Evolutionary conservation across 805 yeast species (phyloP), one percentile per base, ranked within the genome.

Genomic region (Yamadazyma sp.): DNA sequence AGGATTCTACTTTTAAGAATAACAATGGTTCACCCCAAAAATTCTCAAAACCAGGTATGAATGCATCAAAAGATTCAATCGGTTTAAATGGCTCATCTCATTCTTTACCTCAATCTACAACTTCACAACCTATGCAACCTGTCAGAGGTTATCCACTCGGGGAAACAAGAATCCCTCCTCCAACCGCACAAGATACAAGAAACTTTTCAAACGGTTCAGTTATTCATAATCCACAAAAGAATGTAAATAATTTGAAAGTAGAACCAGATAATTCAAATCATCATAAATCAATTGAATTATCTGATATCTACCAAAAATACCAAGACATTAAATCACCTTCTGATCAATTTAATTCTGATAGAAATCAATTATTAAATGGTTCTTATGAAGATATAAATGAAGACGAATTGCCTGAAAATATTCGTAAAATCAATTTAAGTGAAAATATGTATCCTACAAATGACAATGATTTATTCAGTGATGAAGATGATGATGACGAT

Each of bases 231-330:
- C 44, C 42, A 13, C 12, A 22, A n/a, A 36, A 15, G 13, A 40
- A 40, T 15, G 38, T 30, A 11, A 36, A 34, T n/a, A 27, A 44
- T 18, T 36, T 44, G 27, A 25, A 13, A 7, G 36, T 44, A 15
- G 37, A 41, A 12, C 28, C 23, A 8, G 27, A 7, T 17, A 8
- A 27, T 12, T 15, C 30, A 14, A 50, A 52, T 19, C 49, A 48
- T 27, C 69, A 62, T 45, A 49, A 49, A 31, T 62, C 68, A 1
- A 53, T 65, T n/a, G 68, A 63, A 46, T 52, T 67, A 38, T 62
- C 60, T 1, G 72, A 67, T 33, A 67, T 67, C 18, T 67, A 67
- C 44, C 70, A 65, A 27, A 67, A 67, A 39, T 67, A 67, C 44
- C 55, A 62, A 11, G 59, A 53, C 4, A 60, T 67, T 28, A 52